Percentiles rank a stretch among this genome's conserved stretches.
Evolutionary conservation across 1,284 basidiomycete species (phyloP).

Genomic region (Cutaneotrichosporon sp.): DNA sequence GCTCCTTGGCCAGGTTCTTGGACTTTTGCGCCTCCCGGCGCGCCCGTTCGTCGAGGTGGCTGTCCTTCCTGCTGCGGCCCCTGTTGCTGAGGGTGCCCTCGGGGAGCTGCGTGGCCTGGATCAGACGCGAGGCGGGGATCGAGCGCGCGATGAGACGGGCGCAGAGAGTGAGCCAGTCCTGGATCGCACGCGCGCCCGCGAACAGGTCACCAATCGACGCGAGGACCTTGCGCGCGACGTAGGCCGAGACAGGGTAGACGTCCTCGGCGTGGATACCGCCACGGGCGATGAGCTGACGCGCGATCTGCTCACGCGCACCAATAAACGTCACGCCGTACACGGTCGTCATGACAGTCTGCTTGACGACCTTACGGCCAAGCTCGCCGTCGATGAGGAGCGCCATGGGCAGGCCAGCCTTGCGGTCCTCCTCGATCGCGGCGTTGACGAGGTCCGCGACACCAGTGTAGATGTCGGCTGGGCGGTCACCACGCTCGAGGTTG

Average conservation of each 20-base stretch:
- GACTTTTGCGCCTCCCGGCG: constrained; percentile 6
- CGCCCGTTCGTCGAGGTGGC: background rate
- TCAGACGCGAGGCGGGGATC: constrained; percentile 73
- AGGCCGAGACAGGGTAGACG: constrained; percentile 74
- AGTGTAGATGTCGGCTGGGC: constrained; percentile 94
- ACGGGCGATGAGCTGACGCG: constrained; percentile 79
- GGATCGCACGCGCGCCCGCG: constrained; percentile 85
- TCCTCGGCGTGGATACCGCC: constrained; percentile 72
- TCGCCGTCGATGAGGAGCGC: constrained; percentile 75
- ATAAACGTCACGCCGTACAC: constrained; percentile 96
- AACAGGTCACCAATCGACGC: constrained; percentile 89
- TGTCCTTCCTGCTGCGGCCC: background rate
- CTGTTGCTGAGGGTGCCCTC: background rate
- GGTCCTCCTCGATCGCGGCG: constrained; percentile 57
- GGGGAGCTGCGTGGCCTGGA: background rate
- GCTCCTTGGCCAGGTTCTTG: constrained; percentile 67
- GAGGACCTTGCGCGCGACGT: constrained; percentile 81
- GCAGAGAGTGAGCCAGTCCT: constrained; percentile 82
- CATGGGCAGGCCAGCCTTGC: constrained; percentile 59
- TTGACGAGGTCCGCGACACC: constrained; percentile 73
- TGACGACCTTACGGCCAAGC: constrained; percentile 91
- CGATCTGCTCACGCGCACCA: constrained; percentile 93
- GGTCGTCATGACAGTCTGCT: constrained; percentile 99
- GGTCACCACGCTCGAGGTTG: constrained; percentile 81
- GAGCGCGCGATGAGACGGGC: constrained; percentile 87